phyloP scores from a whole-genome alignment of 345 rosid genomes.

The Eucalyptus brandiana region DNA sequence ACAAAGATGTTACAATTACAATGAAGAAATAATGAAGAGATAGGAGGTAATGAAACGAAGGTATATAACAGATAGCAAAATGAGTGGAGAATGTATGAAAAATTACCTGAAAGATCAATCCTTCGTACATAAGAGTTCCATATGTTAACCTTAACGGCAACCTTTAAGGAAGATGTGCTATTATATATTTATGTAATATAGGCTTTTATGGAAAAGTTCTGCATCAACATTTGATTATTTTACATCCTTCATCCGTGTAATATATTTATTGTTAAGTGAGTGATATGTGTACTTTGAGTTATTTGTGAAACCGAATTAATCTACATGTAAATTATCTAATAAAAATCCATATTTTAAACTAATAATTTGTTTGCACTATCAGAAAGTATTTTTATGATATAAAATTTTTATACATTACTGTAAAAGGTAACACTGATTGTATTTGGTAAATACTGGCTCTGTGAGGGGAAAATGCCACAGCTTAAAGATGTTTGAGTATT shows the following conservation, averaged over 20 bases:
- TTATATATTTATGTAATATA: too few relatives aligned
- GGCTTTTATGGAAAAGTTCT: neutral
- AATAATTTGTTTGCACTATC: neutral
- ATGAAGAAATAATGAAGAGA: neutral
- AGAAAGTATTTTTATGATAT: neutral
- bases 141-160: neutral
- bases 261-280: neutral
- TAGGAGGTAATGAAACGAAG: neutral
- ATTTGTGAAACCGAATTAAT: neutral
- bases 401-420: neutral
- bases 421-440: neutral
- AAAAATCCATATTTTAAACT: neutral
- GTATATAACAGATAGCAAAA: neutral
- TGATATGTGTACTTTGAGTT: neutral
- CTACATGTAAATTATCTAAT: neutral
- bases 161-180: neutral
- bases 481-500: neutral
- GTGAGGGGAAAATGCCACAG: too few relatives aligned
- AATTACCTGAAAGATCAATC: neutral
- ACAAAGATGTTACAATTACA: neutral
- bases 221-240: neutral
- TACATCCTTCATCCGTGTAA: neutral
- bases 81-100: neutral
- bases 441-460: neutral
- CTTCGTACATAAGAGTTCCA: too few relatives aligned